Conservation (phyloP, 2,329 filamentous ascomycete species). For the Trichoderma sp. region DNA sequence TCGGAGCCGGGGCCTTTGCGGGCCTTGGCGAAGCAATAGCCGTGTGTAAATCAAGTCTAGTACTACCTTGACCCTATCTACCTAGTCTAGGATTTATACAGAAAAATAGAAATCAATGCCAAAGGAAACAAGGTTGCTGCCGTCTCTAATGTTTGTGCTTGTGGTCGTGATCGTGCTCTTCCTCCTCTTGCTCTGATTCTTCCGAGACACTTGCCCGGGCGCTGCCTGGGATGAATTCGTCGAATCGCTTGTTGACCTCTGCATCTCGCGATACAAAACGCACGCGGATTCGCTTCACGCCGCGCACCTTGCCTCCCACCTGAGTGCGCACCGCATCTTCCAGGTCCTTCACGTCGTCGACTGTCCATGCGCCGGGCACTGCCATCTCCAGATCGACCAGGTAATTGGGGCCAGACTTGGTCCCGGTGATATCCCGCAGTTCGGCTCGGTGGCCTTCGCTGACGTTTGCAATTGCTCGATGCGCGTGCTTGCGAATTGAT, state of each 20-base stretch:
- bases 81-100: not conserved
- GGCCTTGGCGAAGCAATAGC: not conserved
- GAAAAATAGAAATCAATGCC: not conserved
- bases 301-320: slow-evolving; percentile 74
- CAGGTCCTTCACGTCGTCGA: slow-evolving; percentile 65
- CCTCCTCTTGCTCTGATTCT: slow-evolving; percentile 38
- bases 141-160: slow-evolving; percentile 33
- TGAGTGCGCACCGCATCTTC: slow-evolving; percentile 71
- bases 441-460: slow-evolving; percentile 58
- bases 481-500: slow-evolving; percentile 65
- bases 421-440: slow-evolving; percentile 75
- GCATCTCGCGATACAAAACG: slow-evolving; percentile 74
- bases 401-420: slow-evolving; percentile 97
- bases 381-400: slow-evolving; percentile 85
- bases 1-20: not conserved
- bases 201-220: slow-evolving; percentile 58
- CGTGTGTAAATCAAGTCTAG: slow-evolving; percentile 3
- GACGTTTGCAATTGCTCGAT: slow-evolving; percentile 55
- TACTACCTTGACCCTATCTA: not conserved
- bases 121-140: not conserved
- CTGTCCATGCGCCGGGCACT: slow-evolving; percentile 72
- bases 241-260: slow-evolving; percentile 56
- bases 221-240: slow-evolving; percentile 74
- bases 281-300: slow-evolving; percentile 78
- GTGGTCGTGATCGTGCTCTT: slow-evolving; percentile 35